phyloP scores from a whole-genome alignment of 139 green algal species.

The Chlamydomonas sp. region DNA sequence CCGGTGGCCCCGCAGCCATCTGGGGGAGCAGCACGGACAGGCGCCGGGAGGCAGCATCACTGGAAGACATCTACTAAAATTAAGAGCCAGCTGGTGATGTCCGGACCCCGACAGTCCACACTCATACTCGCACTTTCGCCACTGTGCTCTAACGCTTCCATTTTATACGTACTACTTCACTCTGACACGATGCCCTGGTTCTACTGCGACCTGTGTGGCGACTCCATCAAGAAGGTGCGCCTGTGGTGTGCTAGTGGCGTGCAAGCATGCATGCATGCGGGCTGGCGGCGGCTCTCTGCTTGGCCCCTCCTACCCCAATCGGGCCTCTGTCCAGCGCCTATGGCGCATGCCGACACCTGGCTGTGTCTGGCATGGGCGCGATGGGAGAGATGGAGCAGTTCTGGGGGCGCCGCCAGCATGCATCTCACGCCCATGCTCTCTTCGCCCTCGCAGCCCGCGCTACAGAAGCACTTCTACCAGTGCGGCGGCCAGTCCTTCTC shows the following conservation, averaged over 20 bases:
- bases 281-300: not conserved
- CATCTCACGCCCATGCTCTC: not conserved
- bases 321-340: not conserved
- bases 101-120: no score
- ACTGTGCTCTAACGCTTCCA: no score
- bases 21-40: no score
- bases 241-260: not conserved
- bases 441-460: constrained; percentile 59
- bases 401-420: not conserved
- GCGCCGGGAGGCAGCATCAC: no score
- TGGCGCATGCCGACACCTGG: not conserved
- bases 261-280: not conserved
- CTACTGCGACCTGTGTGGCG: constrained; percentile 80
- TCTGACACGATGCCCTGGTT: constrained; percentile 92
- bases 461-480: constrained; percentile 49
- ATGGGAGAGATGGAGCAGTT: no score
- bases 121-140: no score
- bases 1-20: no score
- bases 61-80: no score
- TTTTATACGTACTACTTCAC: no score
- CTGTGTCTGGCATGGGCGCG: no score
- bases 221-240: constrained; percentile 81
- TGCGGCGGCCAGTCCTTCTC: constrained; percentile 64
- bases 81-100: no score
- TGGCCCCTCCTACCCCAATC: not conserved